Conservation (phyloP, 768 basidiomycete genomes). For the Tubosaeta sp. region DNA sequence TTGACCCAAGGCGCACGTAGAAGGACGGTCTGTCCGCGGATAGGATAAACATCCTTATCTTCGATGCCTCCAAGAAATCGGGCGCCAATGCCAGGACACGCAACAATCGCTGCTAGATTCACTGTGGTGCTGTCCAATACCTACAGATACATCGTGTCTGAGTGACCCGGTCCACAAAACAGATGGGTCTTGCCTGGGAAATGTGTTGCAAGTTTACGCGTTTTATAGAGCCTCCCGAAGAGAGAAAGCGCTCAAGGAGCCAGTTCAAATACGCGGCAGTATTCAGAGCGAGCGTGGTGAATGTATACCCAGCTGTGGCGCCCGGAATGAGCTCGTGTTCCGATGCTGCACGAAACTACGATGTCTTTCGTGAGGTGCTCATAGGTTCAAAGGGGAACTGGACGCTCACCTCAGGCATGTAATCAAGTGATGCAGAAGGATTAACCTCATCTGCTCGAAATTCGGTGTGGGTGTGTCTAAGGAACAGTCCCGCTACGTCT, state of each 20-base stretch:
- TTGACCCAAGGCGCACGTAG: constrained; percentile 48
- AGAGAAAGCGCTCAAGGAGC: constrained; percentile 54
- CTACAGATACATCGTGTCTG: neutral
- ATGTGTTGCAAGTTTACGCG: constrained; percentile 66
- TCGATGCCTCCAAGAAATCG: constrained; percentile 49
- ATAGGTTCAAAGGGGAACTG: neutral
- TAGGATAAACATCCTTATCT: constrained; percentile 44
- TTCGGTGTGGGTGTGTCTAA: constrained; percentile 60
- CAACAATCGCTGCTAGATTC: constrained; percentile 45
- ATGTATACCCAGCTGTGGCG: constrained; percentile 49
- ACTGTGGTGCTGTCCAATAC: constrained; percentile 6
- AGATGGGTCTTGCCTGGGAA: constrained; percentile 41
- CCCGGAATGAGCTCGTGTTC: constrained; percentile 38
- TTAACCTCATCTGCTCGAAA: constrained; percentile 43
- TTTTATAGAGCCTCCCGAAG: constrained; percentile 56
- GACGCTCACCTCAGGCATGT: constrained; percentile 50
- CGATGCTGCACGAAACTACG: constrained; percentile 36
- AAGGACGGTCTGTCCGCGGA: constrained; percentile 44
- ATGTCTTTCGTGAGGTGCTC: neutral
- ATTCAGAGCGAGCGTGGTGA: constrained; percentile 69
- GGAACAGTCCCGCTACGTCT: constrained; percentile 55
- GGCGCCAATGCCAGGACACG: constrained; percentile 67
- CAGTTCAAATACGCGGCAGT: constrained; percentile 59
- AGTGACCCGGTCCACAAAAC: neutral
- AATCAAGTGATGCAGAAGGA: constrained; percentile 34